Evolutionary conservation across 148 eudicot genomes (phyloP).

Genomic region (Simmondsia chinensis): DNA sequence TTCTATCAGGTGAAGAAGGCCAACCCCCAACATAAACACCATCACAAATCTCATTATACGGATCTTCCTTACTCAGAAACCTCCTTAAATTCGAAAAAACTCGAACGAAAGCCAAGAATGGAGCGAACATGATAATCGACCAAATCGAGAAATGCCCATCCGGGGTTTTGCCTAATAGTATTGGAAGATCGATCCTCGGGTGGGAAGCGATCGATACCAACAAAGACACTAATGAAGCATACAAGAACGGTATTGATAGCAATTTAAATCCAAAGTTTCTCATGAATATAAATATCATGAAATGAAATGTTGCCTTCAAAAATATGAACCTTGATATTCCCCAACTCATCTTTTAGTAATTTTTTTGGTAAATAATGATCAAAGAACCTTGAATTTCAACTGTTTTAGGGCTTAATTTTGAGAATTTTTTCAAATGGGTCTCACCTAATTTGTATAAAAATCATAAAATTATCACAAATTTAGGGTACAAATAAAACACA

Average conservation of each 20-base stretch:
- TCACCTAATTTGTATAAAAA: no score
- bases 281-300: slow-evolving; percentile 32
- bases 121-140: slow-evolving; percentile 60
- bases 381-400: no score
- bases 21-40: slow-evolving; percentile 93
- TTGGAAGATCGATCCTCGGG: slow-evolving; percentile 72
- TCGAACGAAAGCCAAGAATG: slow-evolving; percentile 57
- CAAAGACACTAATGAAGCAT: slow-evolving; percentile 59
- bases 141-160: slow-evolving; percentile 72
- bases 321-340: slow-evolving; percentile 63
- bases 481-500: no score
- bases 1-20: slow-evolving; percentile 48
- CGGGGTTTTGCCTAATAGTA: slow-evolving; percentile 56
- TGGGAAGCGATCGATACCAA: slow-evolving; percentile 63
- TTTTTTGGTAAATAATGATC: no score
- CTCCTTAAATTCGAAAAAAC: slow-evolving; percentile 48
- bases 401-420: no score
- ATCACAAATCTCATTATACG: slow-evolving; percentile 56
- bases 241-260: slow-evolving; percentile 57
- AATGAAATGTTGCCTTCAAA: slow-evolving; percentile 36
- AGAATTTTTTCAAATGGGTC: no score
- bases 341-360: slow-evolving; percentile 25
- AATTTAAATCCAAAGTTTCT: slow-evolving; percentile 28
- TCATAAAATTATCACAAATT: no score
- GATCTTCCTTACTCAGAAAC: slow-evolving; percentile 41